Evolutionary conservation across 2,329 filamentous ascomycete genomes (phyloP), one percentile per base, ranked within the genome.

Genomic region (Exophiala calicioides): DNA sequence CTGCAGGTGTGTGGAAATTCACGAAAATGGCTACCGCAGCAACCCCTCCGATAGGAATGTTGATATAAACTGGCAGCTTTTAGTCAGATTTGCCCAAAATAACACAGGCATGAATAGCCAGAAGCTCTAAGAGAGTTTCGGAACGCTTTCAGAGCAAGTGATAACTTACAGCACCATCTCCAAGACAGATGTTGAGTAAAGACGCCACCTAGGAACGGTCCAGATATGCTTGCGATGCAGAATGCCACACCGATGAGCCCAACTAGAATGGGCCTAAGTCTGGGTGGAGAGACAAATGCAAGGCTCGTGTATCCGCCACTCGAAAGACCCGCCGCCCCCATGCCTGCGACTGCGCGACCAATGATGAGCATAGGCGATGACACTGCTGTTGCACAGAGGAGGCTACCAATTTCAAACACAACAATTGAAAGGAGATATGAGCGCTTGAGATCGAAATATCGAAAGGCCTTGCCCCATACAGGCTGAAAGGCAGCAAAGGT

Each of bases 401-500:
- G 24, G 24, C 24, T 27, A 12, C 7, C 24, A 12, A 27, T 7
- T 12, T 27, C 24, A 12, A 27, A 27, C 7, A 27, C 12, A 12
- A 27, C 48, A 5, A 73, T 59, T 0, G 65, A 64, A 4, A 33
- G 45, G n/a, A 73, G 52, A 37, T 68, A 71, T 3, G 66, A 62
- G 65, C 64, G 69, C 58, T 75, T 74, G 33, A 68, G 58, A 3
- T 64, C 62, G 53, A 67, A 71, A 58, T 69, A 68, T 0, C 63
- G 68, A 57, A 71, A 72, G 2, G 72, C 46, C 53, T 68, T 68
- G 26, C 71, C 72, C 36, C 69, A 72, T 4, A 65, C 60, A 12
- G 72, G 56, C 23, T 67, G 67, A 43, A 73, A 65, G 3, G 68
- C 64, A 45, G 66, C 68, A 5, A 62, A 66, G 1, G 72, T 72